These are phyloP conservation scores for Naganishia vaughanmartiniae DNA, from an alignment of 768 basidiomycete species.

Conservation along the genomic window DNA sequence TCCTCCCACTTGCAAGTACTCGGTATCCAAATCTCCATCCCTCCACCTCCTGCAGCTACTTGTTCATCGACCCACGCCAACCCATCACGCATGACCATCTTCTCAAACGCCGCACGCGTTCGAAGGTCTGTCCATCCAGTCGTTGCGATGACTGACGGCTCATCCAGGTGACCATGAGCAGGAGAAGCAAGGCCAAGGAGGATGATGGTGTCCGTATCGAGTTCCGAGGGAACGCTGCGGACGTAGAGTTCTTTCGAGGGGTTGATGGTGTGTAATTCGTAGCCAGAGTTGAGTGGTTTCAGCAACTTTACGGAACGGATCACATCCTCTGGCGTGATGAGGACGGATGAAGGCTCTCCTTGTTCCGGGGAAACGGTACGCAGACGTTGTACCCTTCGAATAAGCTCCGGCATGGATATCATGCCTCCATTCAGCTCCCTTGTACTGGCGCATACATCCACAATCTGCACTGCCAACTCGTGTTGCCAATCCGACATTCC, in stretches of 20 bases:
- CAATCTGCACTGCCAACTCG: constrained; percentile 91
- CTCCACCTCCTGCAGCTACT: constrained; percentile 58
- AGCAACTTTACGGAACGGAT: constrained; percentile 78
- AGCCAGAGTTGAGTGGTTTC: constrained; percentile 84
- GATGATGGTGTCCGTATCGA: constrained; percentile 83
- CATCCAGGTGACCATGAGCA: constrained; percentile 63
- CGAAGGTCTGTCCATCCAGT: constrained; percentile 78
- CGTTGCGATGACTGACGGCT: constrained; percentile 60
- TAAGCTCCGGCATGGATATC: constrained; percentile 80
- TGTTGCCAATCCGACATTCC: constrained; percentile 87
- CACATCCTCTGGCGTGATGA: constrained; percentile 81
- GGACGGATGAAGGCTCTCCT: constrained; percentile 53
- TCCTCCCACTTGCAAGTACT: constrained; percentile 81
- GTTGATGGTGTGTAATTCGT: constrained; percentile 55
- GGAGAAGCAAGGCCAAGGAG: constrained; percentile 63
- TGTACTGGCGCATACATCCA: constrained; percentile 56
- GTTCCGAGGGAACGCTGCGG: constrained; percentile 79
- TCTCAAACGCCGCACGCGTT: constrained; percentile 73
- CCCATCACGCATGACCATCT: constrained; percentile 85
- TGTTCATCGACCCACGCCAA: constrained; percentile 94
- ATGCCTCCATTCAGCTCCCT: constrained; percentile 75
- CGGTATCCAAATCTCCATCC: constrained; percentile 79
- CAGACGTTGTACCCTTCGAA: constrained; percentile 72
- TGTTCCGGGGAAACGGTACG: constrained; percentile 49
- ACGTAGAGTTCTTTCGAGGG: constrained; percentile 50